These are phyloP conservation scores for Stemphylium lycopersici DNA, from an alignment of 2,329 filamentous ascomycete species.

Conservation along the genomic window DNA sequence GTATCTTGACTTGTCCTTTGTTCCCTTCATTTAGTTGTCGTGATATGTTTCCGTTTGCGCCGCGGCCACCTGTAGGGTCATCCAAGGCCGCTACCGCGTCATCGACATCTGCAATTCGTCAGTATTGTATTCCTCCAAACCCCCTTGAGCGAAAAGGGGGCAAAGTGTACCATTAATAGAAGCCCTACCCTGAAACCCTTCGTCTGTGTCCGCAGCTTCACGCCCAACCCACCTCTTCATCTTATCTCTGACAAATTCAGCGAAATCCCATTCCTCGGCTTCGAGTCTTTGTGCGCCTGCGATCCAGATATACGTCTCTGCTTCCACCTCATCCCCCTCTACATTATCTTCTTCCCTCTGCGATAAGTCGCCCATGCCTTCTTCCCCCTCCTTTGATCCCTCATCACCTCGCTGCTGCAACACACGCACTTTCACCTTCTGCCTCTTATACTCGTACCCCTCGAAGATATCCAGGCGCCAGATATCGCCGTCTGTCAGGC, in stretches of 20 bases:
- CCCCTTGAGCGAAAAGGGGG: background rate
- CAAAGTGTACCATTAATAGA: conserved; percentile 31
- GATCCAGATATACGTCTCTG: conserved; percentile 61
- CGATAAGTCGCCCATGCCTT: conserved; percentile 30
- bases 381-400: conserved; percentile 10
- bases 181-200: conserved; percentile 53
- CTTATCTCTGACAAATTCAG: conserved; percentile 80
- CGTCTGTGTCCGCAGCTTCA: conserved; percentile 51
- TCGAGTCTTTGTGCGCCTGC: conserved; percentile 62
- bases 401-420: conserved; percentile 34
- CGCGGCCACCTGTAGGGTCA: conserved; percentile 55
- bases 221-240: conserved; percentile 63
- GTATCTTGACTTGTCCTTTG: conserved; percentile 23
- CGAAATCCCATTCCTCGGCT: conserved; percentile 83
- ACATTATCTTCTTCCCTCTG: conserved; percentile 34
- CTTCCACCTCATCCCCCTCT: conserved; percentile 50
- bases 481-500: conserved; percentile 79
- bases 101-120: conserved; percentile 50
- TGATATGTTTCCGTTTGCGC: conserved; percentile 50
- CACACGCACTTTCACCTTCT: conserved; percentile 54
- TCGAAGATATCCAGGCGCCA: conserved; percentile 81
- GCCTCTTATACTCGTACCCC: conserved; percentile 71
- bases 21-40: conserved; percentile 39
- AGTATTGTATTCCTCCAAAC: background rate
- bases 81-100: conserved; percentile 48